Base-by-base conservation (phyloP, 306 rosid genomes). In the Cicer judaicum region DNA sequence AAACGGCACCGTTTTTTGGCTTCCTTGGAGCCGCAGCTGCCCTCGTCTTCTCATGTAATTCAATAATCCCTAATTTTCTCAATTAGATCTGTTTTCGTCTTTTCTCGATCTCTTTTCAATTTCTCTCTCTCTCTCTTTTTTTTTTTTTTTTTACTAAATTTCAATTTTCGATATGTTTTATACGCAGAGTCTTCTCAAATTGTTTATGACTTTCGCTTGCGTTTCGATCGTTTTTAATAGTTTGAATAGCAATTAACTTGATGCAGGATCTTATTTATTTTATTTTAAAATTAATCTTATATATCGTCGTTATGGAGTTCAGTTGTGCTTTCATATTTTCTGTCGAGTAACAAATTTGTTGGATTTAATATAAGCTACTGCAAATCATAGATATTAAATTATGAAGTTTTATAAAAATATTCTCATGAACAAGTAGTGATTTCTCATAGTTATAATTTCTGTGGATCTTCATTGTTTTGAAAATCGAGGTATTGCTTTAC, bases 21-120 rank as follows among this genome's bases (percentile, higher is more conserved):
- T 91, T 90, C 85, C 93, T 90, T 21, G 96, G 96, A 29, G 96
- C 96, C 72, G 96, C 96, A 7, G 91, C 93, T n/a, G 96, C 96
- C 5, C 93, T 91, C 47, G 89, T 91, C 43, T 91, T 91, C 84
- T 91, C 96, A 68, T 91, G 96, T 91, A 87, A 76, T 34, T 70
- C 53, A 8, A 16, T 9, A 68, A 74, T 47, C 69, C 68, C 73
- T 60, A 13, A 47, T 13, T 53, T 63, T 63, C 43, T 42, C 79
- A 49, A 41, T 48, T 68, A 68, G 86, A 85, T 85, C 83, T 83
- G 2, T 62, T 5, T 46, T 59, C 41, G 3, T 53, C 0, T 21
- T 56, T 49, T 39, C 15, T 0, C 19, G 36, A 68, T 70, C 59
- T 77, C 8, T 54, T 41, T 63, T 15, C 40, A 39, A 40, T 53